Base-by-base conservation (phyloP, 2,329 filamentous ascomycete genomes). In the Purpureocillium lavendulum region DNA sequence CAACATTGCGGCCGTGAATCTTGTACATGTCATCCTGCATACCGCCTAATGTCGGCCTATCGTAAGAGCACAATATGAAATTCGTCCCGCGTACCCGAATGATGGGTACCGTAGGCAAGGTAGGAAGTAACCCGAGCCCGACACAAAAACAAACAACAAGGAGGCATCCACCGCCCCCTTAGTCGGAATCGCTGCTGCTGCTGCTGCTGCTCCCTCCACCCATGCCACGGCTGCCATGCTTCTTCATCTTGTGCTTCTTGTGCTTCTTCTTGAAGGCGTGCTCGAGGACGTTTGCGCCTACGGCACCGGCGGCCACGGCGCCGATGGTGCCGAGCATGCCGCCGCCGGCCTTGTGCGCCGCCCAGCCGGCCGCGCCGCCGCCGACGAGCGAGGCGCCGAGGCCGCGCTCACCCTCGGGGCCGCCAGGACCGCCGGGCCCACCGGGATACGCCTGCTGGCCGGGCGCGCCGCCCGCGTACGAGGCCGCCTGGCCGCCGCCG, bases 241-340 rank as follows among this genome's bases (percentile, higher is more conserved):
- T 48, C 46, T 55, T 53, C 33, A 47, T 38, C 39, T 57, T 53
- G 54, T 62, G 60, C 24, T 54, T 38, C 47, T 58, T 57, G 54
- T 61, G 57, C 21, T 60, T 37, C 45, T 45, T 47, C 51, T 62
- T 61, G 38, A 64, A 49, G 45, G 57, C 60, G 52, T 69, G 54
- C 56, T 71, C 69, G 7, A 75, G 44, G 30, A 69, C 48, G 43
- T 76, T 76, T 2, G 74, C 75, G 4, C 67, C 70, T n/a, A 77
- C 62, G 1, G 73, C 72, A 28, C 74, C 75, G 13, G 65, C 69
- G 1, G 71, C 61, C 0, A 68, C 63, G 10, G 70, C 72, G 7
- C 66, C 71, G 2, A 75, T 51, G 3, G 69, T 73, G 16, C 70
- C 69, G 18, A 77, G 51, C 29, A 67, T 45, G 14, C 74, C 73